Evolutionary conservation across 116 monocot species (phyloP), one percentile per base, ranked within the genome.

Genomic region (Trichopus zeylanicus): DNA sequence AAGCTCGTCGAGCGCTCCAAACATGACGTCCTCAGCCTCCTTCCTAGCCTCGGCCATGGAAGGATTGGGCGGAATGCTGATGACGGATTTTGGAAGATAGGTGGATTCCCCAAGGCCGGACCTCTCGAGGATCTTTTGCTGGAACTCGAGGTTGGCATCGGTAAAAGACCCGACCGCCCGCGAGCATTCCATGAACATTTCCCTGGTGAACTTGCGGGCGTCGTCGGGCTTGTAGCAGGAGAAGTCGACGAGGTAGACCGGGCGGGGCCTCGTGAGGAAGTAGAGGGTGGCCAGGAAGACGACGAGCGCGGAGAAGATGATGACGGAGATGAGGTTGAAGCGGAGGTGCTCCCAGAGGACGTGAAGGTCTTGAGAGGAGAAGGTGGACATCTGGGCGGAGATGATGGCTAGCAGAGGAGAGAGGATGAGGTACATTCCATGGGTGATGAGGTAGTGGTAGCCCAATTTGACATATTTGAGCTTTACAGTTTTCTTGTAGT

Each of bases 381-480:
- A 6, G 9, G 9, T 57, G 29, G 31, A 30, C 3, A 20, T 4
- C 18, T 57, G 9, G 6, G 57, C 57, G n/a, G 31, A 31, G 19
- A n/a, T 19, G 1, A 13, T 18, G 16, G 33, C 1, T 7, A 57
- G 18, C 16, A 32, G 30, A 7, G 57, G 29, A 32, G 28, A 16
- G 30, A 57, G 19, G 3, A 57, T n/a, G 29, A 31, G 31, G 31
- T 15, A 15, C 29, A 27, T 28, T 1, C 6, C 29, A 28, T 55
- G 57, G n/a, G n/a, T n/a, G n/a, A n/a, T n/a, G n/a, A n/a, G n/a
- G n/a, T n/a, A n/a, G n/a, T n/a, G n/a, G n/a, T 57, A 57, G 1
- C 57, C 57, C 19, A 57, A 32, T 8, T 57, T 57, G 19, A 57
- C 57, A 33, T 57, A 57, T 19, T 57, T 57, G 31, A 57, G 29